Conservation (phyloP, 345 rosid genomes). For the Eutrema heterophyllum region DNA sequence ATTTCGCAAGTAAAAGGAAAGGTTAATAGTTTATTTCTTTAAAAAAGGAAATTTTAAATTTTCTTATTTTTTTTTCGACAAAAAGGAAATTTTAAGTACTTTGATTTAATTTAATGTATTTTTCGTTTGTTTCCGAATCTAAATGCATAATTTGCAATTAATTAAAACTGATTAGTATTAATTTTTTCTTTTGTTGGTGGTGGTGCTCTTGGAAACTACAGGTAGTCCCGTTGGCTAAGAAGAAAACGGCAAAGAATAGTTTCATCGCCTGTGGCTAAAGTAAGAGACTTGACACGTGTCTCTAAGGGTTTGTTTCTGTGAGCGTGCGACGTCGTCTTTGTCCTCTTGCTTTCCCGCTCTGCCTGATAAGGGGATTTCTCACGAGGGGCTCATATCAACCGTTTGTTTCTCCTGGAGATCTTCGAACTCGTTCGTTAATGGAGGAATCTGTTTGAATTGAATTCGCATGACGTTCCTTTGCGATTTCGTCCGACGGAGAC, state of each 20-base stretch:
- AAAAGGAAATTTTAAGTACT: too few species aligned
- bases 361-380: conserved; percentile 9
- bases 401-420: background rate
- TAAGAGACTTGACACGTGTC: conserved; percentile 21
- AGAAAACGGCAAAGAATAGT: conserved; percentile 16
- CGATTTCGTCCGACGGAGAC: conserved; percentile 44
- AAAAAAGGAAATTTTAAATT: too few species aligned
- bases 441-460: conserved; percentile 6
- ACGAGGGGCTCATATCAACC: background rate
- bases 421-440: conserved; percentile 15
- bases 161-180: too few species aligned
- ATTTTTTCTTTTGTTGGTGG: too few species aligned
- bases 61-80: too few species aligned
- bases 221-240: background rate
- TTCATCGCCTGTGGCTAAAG: background rate
- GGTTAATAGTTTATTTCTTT: too few species aligned
- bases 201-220: background rate
- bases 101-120: too few species aligned
- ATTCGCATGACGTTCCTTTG: conserved; percentile 41
- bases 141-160: too few species aligned
- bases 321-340: conserved; percentile 11
- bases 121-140: too few species aligned
- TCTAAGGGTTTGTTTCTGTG: background rate
- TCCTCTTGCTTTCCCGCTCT: conserved; percentile 38
- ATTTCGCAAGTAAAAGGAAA: too few species aligned